Evolutionary conservation across 2,329 filamentous ascomycete genomes (phyloP).

Genomic region (Pseudocercospora fuligena): DNA sequence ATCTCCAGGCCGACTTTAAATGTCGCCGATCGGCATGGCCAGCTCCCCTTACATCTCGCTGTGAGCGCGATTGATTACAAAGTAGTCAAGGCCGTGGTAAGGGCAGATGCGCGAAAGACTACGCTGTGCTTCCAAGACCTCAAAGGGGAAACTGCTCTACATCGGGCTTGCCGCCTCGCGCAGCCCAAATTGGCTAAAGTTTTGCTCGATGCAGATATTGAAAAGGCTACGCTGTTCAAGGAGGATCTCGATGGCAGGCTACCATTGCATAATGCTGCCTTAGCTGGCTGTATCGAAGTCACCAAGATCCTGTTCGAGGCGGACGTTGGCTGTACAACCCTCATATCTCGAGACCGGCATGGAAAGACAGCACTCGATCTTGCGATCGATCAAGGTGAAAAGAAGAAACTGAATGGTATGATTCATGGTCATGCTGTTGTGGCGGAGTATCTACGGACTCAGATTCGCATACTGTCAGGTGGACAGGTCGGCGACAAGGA

Average conservation of each 20-base stretch:
- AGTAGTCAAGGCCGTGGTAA: not conserved
- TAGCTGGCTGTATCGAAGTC: not conserved
- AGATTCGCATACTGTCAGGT: not conserved
- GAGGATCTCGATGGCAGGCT: not conserved
- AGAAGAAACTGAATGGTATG: not conserved
- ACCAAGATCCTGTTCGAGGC: not conserved
- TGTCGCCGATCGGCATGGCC: not conserved
- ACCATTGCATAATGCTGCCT: not conserved
- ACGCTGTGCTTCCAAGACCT: not conserved
- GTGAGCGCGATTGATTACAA: not conserved
- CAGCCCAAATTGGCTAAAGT: not conserved
- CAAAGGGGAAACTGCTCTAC: not conserved
- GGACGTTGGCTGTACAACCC: not conserved
- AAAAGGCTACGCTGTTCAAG: not conserved
- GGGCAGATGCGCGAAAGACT: not conserved
- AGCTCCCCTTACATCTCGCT: conserved; percentile 8
- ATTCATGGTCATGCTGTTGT: not conserved
- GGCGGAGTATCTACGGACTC: conserved; percentile 1
- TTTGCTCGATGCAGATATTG: not conserved
- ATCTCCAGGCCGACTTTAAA: not conserved
- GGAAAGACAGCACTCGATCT: conserved; percentile 9
- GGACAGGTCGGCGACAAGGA: not conserved
- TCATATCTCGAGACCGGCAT: not conserved
- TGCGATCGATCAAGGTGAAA: not conserved
- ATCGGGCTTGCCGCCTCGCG: not conserved